Evolutionary conservation across 139 green algal genomes (phyloP), one percentile per base, ranked within the genome.

Genomic region (Picochlorum sp.): DNA sequence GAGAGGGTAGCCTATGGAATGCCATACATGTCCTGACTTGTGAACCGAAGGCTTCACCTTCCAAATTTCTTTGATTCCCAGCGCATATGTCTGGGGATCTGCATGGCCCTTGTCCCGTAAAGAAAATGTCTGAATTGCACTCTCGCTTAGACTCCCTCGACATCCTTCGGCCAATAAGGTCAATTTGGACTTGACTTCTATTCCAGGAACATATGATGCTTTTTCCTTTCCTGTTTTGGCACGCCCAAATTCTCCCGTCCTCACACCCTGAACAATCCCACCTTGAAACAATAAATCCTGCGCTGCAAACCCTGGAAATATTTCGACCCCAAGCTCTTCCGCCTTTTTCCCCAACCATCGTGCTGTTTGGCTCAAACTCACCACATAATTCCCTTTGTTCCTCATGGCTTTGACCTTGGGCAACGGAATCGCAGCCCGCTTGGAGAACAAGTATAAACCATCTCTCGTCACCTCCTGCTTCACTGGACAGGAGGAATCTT

Each of bases 61-160:
- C 84, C 89, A 89, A 56, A 97, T 90, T 78, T 97, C 91, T 74
- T 97, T 97, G 10, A 97, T 70, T 3, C 91, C 91, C 32, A 97
- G 80, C 0, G 74, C 90, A 68, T 97, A 97, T 9, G 86, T 94
- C 68, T 93, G 87, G 6, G 77, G 82, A 38, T 86, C 73, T 1
- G 79, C 79, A 3, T 80, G 74, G 0, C 64, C 76, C 50, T 76
- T 71, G 45, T 87, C 74, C 23, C 86, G 79, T 68, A 97, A 64
- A 3, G 56, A 30, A 69, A 81, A 96, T 3, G 58, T 67, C 49
- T 78, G 69, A 24, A 96, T 96, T 6, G 85, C 66, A 11, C 72
- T 58, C 82, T 94, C 67, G 21, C 80, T 87, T 38, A 97, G 74
- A n/a, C 84, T 95, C 3, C 91, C 91, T 6, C 92, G 74, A 71